Evolutionary conservation across 2,329 filamentous ascomycete genomes (phyloP).

Genomic region (Pseudopyricularia cyperi): DNA sequence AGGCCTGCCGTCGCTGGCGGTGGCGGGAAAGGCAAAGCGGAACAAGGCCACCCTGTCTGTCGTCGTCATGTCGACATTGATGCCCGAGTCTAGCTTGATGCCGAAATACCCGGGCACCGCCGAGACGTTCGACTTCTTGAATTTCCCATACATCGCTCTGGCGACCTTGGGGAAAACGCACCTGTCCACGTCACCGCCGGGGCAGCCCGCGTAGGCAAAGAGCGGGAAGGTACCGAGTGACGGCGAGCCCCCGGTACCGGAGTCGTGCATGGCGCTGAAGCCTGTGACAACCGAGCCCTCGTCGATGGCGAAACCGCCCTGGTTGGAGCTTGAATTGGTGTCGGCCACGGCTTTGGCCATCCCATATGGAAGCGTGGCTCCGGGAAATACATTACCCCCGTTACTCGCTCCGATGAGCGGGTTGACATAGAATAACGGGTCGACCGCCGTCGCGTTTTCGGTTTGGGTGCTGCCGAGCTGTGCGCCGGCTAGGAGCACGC

Average conservation of each 20-base stretch:
- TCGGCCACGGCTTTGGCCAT: constrained; percentile 47
- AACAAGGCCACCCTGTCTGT: constrained; percentile 55
- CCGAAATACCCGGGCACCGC: constrained; percentile 54
- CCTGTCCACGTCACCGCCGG: constrained; percentile 44
- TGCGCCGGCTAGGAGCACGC: background rate
- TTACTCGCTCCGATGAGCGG: constrained; percentile 27
- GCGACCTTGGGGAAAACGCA: constrained; percentile 44
- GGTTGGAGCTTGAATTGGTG: constrained; percentile 36
- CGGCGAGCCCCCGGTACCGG: constrained; percentile 41
- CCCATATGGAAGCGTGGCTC: constrained; percentile 28
- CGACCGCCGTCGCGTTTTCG: constrained; percentile 1
- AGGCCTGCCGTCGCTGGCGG: constrained; percentile 18
- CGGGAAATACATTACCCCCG: constrained; percentile 29
- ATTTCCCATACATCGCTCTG: constrained; percentile 25
- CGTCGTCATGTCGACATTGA: constrained; percentile 54
- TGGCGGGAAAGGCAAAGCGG: constrained; percentile 46
- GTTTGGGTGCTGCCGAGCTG: background rate
- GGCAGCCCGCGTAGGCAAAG: constrained; percentile 52
- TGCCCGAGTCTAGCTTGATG: constrained; percentile 41
- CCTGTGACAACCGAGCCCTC: constrained; percentile 30
- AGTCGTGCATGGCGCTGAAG: constrained; percentile 46
- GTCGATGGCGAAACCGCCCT: constrained; percentile 44
- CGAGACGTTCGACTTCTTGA: constrained; percentile 35
- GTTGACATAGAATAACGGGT: constrained; percentile 15
- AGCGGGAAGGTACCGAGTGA: constrained; percentile 64